phyloP scores from a whole-genome alignment of 352 stramenopile species.

The Thalassiosira hispida region DNA sequence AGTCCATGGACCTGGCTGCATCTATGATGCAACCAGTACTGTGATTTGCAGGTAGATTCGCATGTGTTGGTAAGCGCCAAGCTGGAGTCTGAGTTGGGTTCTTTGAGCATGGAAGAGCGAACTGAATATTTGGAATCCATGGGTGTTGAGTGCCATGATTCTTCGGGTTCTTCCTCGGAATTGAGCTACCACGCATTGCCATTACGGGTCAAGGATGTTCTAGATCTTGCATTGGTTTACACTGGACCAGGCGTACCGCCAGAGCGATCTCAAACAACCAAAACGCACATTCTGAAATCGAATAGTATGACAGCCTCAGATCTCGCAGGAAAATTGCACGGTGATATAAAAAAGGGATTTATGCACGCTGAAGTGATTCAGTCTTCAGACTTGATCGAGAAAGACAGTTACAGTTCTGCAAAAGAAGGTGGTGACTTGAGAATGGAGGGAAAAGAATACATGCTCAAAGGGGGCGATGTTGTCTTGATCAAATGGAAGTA shows the following conservation, averaged over 20 bases:
- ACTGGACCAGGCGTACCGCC: conserved; percentile 60
- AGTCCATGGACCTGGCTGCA: conserved; percentile 28
- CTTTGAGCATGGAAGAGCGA: conserved; percentile 29
- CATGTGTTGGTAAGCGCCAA: conserved; percentile 54
- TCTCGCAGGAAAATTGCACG: conserved; percentile 50
- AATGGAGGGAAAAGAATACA: conserved; percentile 55
- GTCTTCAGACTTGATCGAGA: conserved; percentile 39
- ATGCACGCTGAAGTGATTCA: conserved; percentile 56
- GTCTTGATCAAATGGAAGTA: conserved; percentile 65
- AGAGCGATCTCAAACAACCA: conserved; percentile 69
- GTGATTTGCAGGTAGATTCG: conserved; percentile 28
- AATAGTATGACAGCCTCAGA: conserved; percentile 29
- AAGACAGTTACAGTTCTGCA: conserved; percentile 42
- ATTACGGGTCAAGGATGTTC: conserved; percentile 53
- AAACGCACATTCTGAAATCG: conserved; percentile 53
- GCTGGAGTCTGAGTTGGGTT: conserved; percentile 40
- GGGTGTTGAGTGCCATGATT: conserved; percentile 19
- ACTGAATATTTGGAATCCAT: conserved; percentile 44
- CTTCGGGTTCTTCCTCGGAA: not conserved
- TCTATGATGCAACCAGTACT: conserved; percentile 45
- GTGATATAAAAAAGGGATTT: conserved; percentile 53
- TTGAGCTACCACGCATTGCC: conserved; percentile 48
- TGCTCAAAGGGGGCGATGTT: conserved; percentile 50
- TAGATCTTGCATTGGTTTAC: conserved; percentile 45
- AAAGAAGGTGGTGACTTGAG: conserved; percentile 44